Base-by-base conservation (phyloP, 2,329 filamentous ascomycete species). In the Talaromyces verruculosus region DNA sequence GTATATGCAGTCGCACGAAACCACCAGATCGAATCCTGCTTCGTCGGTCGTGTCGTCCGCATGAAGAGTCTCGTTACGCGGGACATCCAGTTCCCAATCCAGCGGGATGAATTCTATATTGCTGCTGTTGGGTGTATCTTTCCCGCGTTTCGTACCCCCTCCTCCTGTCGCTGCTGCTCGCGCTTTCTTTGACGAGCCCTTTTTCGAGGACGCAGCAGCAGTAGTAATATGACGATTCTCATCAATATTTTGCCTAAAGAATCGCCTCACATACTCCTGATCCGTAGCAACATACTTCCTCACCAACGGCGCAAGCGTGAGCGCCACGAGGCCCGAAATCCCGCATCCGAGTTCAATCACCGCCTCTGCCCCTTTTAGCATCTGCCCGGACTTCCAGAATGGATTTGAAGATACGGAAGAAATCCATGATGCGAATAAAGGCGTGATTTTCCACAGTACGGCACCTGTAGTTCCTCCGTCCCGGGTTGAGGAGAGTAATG, bases 1-100 rank as follows among this genome's bases (percentile, higher is more conserved):
- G 82, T 96, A 99, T 71, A 99, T 90, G 77, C 93, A 97, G 77
- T 99, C 95, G 74, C 92, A 96, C 3, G 93, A 92, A 41, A 98
- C 76, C 11, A 98, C 82, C 15, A 88, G 79, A 72, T 96, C 90
- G 70, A 95, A 89, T 65, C 84, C 84, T 2, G 68, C 75, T 72
- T 71, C 74, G 53, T 45, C 7, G 8, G 47, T 43, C 2, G 33
- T 37, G 15, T 37, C 33, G 25, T 59, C 13, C 1, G 37, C 61
- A 3, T 61, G 61, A 11, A 59, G 37, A 37, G 49, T 53, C 43
- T 65, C 39, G 62, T 64, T 57, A 2, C 45, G 39, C 15, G 57
- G 57, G 47, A 61, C 78, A 70, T 86, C 83, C 1, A 76, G 76
- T 75, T 98, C 93, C 95, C 95, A 99, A 78, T 99, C 94, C 0